Evolutionary conservation across 83 land plant species (phyloP).

Genomic region (Thuja plicata): DNA sequence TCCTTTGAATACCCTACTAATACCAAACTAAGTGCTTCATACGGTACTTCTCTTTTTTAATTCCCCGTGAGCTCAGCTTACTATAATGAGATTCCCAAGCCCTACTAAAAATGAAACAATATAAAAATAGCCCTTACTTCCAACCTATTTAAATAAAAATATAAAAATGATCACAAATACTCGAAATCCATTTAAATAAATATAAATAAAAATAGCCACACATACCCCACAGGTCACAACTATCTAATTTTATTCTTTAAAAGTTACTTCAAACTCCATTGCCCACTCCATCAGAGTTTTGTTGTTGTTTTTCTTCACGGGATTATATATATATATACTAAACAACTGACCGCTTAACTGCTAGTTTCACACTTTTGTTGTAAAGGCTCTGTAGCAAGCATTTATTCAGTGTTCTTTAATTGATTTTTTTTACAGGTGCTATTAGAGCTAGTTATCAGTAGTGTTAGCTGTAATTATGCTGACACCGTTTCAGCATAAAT

Average conservation of each 20-base stretch:
- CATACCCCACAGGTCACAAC: no score
- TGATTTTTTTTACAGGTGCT: background rate
- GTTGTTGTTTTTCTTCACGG: no score
- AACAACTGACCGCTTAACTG: background rate
- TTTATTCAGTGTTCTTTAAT: background rate
- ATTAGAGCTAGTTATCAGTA: background rate
- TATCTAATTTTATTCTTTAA: no score
- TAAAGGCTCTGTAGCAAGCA: background rate
- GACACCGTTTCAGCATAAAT: background rate
- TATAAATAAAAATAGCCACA: no score
- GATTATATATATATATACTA: background rate
- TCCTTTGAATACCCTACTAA: background rate
- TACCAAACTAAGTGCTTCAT: background rate
- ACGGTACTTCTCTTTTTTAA: background rate
- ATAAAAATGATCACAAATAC: background rate
- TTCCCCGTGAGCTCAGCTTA: background rate
- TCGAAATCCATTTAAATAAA: background rate
- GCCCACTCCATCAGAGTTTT: no score
- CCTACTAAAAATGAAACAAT: background rate
- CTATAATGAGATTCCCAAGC: background rate
- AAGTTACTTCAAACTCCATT: no score
- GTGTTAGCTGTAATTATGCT: background rate
- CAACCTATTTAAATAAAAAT: no score
- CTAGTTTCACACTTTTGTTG: background rate
- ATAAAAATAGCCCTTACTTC: no score